Conservation (phyloP, 306 rosid genomes). For the Rosa multiflora region DNA sequence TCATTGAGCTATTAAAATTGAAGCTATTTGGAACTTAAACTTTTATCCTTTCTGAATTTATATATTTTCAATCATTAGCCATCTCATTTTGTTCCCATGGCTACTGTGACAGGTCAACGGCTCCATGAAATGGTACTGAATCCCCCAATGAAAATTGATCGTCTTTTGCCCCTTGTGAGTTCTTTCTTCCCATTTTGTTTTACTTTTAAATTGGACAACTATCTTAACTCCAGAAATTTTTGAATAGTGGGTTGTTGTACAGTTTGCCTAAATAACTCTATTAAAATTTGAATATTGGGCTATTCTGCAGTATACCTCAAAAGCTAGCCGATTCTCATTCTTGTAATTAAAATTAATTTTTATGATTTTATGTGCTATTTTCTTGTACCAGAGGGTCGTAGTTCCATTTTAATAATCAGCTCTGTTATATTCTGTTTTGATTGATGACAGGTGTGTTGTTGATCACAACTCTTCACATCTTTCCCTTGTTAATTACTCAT, state of each 20-base stretch:
- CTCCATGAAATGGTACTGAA: constrained; percentile 80
- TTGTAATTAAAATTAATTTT: not conserved
- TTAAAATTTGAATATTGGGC: not conserved
- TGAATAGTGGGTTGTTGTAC: not conserved
- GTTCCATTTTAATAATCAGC: not conserved
- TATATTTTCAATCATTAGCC: not conserved
- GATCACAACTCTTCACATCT: not conserved
- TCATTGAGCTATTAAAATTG: not conserved
- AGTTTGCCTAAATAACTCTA: not conserved
- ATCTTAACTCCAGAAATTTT: not conserved
- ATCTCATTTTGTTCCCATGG: not conserved
- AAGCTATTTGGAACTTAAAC: not conserved
- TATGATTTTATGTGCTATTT: not conserved
- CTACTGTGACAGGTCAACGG: constrained; percentile 63
- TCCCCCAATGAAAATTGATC: constrained; percentile 51
- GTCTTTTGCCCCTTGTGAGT: constrained; percentile 66
- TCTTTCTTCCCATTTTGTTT: constrained; percentile 18
- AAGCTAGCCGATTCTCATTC: not conserved
- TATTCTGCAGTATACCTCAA: not conserved
- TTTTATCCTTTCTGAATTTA: not conserved
- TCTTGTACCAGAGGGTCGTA: not conserved
- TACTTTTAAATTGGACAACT: not conserved
- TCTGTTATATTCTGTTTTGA: not conserved
- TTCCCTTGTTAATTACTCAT: not conserved
- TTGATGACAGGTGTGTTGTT: not conserved